A percentile compares a stretch with the other conserved stretches of the same genome.
phyloP scores from a whole-genome alignment of 192 early-diverging fungal genomes.

The Phlyctochytrium planicorne region DNA sequence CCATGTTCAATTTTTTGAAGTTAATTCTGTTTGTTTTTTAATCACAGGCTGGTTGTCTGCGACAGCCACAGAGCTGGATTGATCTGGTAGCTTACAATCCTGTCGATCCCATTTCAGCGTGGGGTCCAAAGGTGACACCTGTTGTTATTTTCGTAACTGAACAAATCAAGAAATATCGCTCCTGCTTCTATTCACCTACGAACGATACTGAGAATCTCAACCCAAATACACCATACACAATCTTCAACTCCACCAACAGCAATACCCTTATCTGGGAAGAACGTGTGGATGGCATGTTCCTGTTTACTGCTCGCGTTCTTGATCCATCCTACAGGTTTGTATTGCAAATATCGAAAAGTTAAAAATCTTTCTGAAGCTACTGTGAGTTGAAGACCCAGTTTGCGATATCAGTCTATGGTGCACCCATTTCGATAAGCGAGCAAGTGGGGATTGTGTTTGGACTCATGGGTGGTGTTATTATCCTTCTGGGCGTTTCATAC shows the following conservation, averaged over 20 bases:
- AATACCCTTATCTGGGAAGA: slow-evolving; percentile 20
- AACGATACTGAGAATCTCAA: background rate
- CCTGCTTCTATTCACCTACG: too few relatives aligned
- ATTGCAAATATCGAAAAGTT: background rate
- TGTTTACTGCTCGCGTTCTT: slow-evolving; percentile 24
- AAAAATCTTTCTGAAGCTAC: slow-evolving; percentile 14
- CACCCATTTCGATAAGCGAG: slow-evolving; percentile 5
- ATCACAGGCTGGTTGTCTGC: slow-evolving; percentile 17
- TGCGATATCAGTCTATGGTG: slow-evolving; percentile 23
- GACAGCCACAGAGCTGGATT: slow-evolving; percentile 20
- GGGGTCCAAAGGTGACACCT: too few relatives aligned
- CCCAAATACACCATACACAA: slow-evolving; percentile 13
- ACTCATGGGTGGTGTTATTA: background rate
- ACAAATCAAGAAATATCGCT: too few relatives aligned
- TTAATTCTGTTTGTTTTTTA: too few relatives aligned
- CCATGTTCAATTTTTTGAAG: too few relatives aligned
- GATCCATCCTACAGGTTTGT: slow-evolving; percentile 24
- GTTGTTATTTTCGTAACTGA: too few relatives aligned
- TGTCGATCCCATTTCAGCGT: too few relatives aligned
- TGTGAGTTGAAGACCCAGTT: slow-evolving; percentile 16
- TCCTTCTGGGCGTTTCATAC: slow-evolving; percentile 13
- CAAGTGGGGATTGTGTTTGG: slow-evolving; percentile 25
- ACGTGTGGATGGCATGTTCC: slow-evolving; percentile 11
- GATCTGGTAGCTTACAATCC: too few relatives aligned
- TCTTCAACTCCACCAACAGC: slow-evolving; percentile 21